A percentile compares a stretch with the other conserved stretches of the same genome.
Conservation (phyloP, 192 early-diverging fungal species). For the Pecoramyces ruminantium region DNA sequence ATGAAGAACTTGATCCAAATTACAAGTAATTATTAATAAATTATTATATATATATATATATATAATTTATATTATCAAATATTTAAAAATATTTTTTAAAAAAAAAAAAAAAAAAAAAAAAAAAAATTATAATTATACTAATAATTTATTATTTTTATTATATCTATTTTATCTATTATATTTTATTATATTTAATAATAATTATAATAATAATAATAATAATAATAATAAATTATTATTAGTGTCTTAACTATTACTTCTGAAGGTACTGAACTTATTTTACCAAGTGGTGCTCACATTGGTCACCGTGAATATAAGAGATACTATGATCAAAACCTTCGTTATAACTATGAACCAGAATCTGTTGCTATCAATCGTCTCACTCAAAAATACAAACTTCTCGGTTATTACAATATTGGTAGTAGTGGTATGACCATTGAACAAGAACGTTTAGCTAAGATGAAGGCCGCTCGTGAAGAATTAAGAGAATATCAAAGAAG, state of each 20-base stretch:
- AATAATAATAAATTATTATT: not conserved
- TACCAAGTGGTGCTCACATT: slow-evolving; percentile 65
- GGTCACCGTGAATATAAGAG: slow-evolving; percentile 64
- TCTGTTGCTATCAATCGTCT: slow-evolving; percentile 12
- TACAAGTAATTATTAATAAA: not conserved
- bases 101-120: too few relatives aligned
- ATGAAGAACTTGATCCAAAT: slow-evolving; percentile 7
- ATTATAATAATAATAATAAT: not conserved
- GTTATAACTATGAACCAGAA: slow-evolving; percentile 17
- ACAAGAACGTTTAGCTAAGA: slow-evolving; percentile 18
- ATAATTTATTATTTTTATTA: too few relatives aligned
- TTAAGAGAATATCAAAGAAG: slow-evolving; percentile 35
- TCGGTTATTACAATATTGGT: slow-evolving; percentile 1
- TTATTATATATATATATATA: too few relatives aligned
- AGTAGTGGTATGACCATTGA: slow-evolving; percentile 14
- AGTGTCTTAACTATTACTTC: slow-evolving; percentile 32
- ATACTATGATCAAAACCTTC: slow-evolving; percentile 67
- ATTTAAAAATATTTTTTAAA: too few relatives aligned
- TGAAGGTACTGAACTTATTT: slow-evolving; percentile 69
- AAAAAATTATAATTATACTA: too few relatives aligned
- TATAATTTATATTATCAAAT: too few relatives aligned
- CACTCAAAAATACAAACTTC: not conserved
- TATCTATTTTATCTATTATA: not conserved
- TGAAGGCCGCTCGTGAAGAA: slow-evolving; percentile 20
- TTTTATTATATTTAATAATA: slow-evolving; percentile 2